A percentile compares a stretch with the other conserved stretches of the same genome.
These are phyloP conservation scores for Pontederia crassipes DNA, from an alignment of 176 grass and related monocot species.

Conservation along the genomic window DNA sequence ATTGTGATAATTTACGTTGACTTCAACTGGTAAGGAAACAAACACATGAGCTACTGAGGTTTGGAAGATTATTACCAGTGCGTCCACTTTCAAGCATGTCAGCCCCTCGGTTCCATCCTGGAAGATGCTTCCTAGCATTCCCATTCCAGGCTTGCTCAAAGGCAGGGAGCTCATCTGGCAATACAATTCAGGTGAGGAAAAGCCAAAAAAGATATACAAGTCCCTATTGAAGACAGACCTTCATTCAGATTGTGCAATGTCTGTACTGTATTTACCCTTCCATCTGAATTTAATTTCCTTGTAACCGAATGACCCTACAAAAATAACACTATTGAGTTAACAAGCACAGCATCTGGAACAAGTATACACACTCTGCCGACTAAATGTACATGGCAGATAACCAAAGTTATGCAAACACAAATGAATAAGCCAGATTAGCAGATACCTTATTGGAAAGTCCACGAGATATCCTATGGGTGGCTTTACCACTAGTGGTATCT, in stretches of 20 bases:
- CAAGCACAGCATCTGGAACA: constrained; percentile 1
- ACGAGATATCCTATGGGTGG: constrained; percentile 56
- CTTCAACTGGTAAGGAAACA: too few species aligned
- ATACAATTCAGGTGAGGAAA: constrained; percentile 6
- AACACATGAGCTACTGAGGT: too few species aligned
- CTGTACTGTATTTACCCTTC: constrained; percentile 45
- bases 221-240: constrained; percentile 19
- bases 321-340: constrained; percentile 5
- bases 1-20: too few species aligned
- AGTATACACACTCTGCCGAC: neutral
- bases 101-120: constrained; percentile 27
- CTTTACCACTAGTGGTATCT: constrained; percentile 54
- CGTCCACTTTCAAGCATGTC: constrained; percentile 31
- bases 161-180: constrained; percentile 33
- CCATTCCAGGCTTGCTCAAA: constrained; percentile 65
- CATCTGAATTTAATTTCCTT: constrained; percentile 44
- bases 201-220: constrained; percentile 2
- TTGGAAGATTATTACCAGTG: neutral
- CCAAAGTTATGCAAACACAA: too few species aligned
- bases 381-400: neutral
- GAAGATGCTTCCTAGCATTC: constrained; percentile 34
- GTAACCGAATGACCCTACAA: constrained; percentile 61
- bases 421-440: neutral
- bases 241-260: constrained; percentile 56
- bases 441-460: constrained; percentile 79